Percentiles rank a stretch among this genome's conserved stretches.
Evolutionary conservation across 306 rosid species (phyloP).

Genomic region (Mimosa bimucronata): DNA sequence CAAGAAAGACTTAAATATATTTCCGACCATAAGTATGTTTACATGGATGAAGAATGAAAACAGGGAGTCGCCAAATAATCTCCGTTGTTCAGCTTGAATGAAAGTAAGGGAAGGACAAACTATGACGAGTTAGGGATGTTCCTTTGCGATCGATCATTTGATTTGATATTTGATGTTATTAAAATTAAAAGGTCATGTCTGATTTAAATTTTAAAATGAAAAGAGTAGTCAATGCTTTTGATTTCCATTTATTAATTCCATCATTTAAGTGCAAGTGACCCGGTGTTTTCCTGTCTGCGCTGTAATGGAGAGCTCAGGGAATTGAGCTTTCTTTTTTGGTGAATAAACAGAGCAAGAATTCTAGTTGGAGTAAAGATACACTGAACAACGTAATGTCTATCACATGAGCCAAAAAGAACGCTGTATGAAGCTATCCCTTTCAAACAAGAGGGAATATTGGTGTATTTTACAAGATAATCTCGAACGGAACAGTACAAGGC

Average conservation of each 20-base stretch:
- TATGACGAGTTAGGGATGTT: background rate
- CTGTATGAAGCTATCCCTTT: background rate
- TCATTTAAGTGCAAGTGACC: background rate
- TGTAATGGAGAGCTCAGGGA: too few relatives aligned
- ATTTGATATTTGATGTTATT: background rate
- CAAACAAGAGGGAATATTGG: background rate
- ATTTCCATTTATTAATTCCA: background rate
- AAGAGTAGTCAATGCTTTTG: background rate
- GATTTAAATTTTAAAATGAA: background rate
- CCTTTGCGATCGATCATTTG: background rate
- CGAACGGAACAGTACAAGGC: background rate
- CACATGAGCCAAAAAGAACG: too few relatives aligned
- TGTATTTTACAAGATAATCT: conserved; percentile 24
- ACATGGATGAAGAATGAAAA: too few relatives aligned
- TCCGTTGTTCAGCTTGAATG: background rate
- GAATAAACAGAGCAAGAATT: too few relatives aligned
- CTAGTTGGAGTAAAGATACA: background rate
- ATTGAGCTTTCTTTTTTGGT: too few relatives aligned
- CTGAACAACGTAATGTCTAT: too few relatives aligned
- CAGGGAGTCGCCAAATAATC: background rate
- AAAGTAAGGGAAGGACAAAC: background rate
- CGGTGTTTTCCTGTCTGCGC: background rate
- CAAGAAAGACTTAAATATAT: background rate
- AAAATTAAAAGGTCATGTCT: background rate
- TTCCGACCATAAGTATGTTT: too few relatives aligned